Base-by-base conservation (phyloP, 2,329 filamentous ascomycete genomes). In the Ophiostoma ulmi region DNA sequence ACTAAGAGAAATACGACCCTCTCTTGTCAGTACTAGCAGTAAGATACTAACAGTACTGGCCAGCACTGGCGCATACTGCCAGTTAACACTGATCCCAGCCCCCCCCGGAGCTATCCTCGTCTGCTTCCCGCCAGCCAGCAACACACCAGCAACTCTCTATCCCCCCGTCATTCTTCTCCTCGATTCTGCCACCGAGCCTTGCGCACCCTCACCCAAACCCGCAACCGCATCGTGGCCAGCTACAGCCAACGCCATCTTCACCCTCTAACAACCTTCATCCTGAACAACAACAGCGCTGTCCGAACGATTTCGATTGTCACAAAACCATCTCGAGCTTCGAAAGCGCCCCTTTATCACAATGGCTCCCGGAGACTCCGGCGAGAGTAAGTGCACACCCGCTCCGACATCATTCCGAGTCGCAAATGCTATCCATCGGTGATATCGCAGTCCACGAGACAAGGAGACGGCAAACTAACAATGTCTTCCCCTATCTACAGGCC, bases 351-450 rank as follows among this genome's bases (percentile, higher is more conserved):
- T 68, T 41, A 13, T 22, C 55, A 70, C 73, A 63, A 78, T 78
- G 77, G 75, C 76, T 74, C 75, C 76, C 72, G 76, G 76, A 67
- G 71, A 74, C 69, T 73, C 75, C 69, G 75, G 74, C 70, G 77
- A 77, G 71, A 74, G 76, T 77, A 55, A 73, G 73, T 73, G 55
- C 64, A 20, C 20, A 26, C 5, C 64, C 36, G 20, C 20, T 11
- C 22, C 38, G 31, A 63, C 39, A 67, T 7, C 5, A 35, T 55
- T 3, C 20, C 36, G 52, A 44, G 13, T 63, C 58, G 58, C 58
- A 63, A 22, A 35, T 63, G 58, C 22, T 35, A 11, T 5, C 5
- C 26, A 63, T 31, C 26, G 58, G 26, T 35, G 58, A 63, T 35
- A 35, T 63, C 58, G 26, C 58, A 58, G 22, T 22, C 13, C 65